Evolutionary conservation across 768 basidiomycete genomes (phyloP).

Genomic region (Termitomyces sp.): DNA sequence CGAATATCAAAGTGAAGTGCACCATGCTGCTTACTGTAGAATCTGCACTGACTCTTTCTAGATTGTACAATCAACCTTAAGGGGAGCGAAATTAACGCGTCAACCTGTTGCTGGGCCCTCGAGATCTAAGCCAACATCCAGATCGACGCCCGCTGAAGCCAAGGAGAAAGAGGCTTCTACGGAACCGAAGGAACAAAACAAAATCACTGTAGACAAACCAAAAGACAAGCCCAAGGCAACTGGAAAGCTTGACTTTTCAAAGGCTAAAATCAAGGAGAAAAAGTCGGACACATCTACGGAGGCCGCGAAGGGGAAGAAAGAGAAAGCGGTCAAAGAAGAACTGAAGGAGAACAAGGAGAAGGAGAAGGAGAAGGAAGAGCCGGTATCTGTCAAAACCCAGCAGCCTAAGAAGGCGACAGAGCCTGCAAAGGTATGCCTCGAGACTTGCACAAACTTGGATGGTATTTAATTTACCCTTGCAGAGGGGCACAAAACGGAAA

Average conservation of each 20-base stretch:
- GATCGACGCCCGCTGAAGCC: slow-evolving; percentile 15
- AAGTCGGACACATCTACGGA: slow-evolving; percentile 5
- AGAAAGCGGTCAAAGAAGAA: background rate
- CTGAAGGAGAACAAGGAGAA: slow-evolving; percentile 17
- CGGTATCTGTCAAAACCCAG: slow-evolving; percentile 11
- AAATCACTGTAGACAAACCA: slow-evolving; percentile 11
- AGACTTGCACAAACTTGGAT: background rate
- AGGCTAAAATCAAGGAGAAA: slow-evolving; percentile 21
- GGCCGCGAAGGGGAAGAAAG: slow-evolving; percentile 8
- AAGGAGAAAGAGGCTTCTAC: slow-evolving; percentile 14
- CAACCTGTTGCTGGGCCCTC: slow-evolving; percentile 47
- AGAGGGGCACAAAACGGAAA: slow-evolving; percentile 48
- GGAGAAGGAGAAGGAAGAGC: slow-evolving; percentile 19
- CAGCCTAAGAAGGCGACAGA: slow-evolving; percentile 20
- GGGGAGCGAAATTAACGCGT: slow-evolving; percentile 21
- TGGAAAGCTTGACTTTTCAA: slow-evolving; percentile 22
- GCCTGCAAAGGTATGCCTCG: slow-evolving; percentile 18
- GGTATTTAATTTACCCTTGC: background rate
- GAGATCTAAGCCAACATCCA: slow-evolving; percentile 31
- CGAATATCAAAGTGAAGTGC: slow-evolving; percentile 45
- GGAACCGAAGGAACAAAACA: slow-evolving; percentile 15
- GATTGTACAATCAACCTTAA: slow-evolving; percentile 10
- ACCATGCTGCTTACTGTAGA: background rate
- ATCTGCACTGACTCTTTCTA: background rate
- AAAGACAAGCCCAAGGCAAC: slow-evolving; percentile 18